phyloP scores from a whole-genome alignment of 2,329 filamentous ascomycete genomes.

The Penicillium fuscoglaucum region DNA sequence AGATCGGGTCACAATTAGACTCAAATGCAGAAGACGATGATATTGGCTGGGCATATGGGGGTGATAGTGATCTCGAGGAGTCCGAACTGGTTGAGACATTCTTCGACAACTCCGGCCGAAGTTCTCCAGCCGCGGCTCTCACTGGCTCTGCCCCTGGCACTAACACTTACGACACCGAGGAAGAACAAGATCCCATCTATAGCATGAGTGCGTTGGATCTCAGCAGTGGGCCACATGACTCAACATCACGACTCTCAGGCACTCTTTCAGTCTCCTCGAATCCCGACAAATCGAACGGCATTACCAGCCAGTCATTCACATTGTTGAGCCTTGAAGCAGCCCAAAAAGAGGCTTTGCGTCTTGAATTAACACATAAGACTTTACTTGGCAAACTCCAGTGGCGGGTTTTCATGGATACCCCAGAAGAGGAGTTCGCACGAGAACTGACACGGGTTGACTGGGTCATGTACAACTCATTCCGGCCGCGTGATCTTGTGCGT shows the following conservation, averaged over 20 bases:
- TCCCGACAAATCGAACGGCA: conserved; percentile 40
- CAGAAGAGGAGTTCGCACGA: conserved; percentile 80
- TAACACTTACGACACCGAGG: conserved; percentile 29
- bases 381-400: conserved; percentile 83
- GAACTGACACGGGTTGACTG: conserved; percentile 96
- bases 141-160: conserved; percentile 16
- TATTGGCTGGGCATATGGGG: conserved; percentile 77
- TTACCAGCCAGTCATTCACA: conserved; percentile 46
- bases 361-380: conserved; percentile 69
- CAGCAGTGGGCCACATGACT: conserved; percentile 41
- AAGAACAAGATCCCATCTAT: conserved; percentile 40
- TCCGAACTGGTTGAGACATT: conserved; percentile 44
- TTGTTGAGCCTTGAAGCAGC: conserved; percentile 64
- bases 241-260: conserved; percentile 40
- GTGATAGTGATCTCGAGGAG: conserved; percentile 63
- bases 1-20: conserved; percentile 79
- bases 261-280: conserved; percentile 43
- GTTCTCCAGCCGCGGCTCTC: conserved; percentile 39
- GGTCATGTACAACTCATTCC: conserved; percentile 96
- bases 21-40: conserved; percentile 83
- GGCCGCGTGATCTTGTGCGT: conserved; percentile 86
- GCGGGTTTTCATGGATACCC: conserved; percentile 82
- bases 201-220: conserved; percentile 43
- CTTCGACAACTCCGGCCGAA: conserved; percentile 44
- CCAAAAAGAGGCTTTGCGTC: conserved; percentile 70